Evolutionary conservation across 2,329 filamentous ascomycete species (phyloP).

Genomic region (Aspergillus tamarii): DNA sequence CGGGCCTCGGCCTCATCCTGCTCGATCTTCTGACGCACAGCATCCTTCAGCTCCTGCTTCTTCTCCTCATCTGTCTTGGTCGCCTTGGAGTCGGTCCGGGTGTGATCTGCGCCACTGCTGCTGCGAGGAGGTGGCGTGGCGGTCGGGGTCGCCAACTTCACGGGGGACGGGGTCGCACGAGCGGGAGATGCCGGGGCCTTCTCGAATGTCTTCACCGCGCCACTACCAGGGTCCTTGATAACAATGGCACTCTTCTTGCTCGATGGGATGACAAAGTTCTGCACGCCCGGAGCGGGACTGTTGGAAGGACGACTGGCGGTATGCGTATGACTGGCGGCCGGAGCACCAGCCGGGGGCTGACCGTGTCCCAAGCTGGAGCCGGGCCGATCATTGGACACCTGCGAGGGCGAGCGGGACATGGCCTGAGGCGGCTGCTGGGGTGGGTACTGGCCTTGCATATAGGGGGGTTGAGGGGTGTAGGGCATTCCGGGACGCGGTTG

Average conservation of each 20-base stretch:
- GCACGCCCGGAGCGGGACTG: slow-evolving; percentile 62
- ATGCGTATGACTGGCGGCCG: slow-evolving; percentile 50
- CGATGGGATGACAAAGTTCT: slow-evolving; percentile 65
- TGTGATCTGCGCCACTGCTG: slow-evolving; percentile 67
- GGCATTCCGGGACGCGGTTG: slow-evolving; percentile 54
- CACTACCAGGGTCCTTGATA: slow-evolving; percentile 83
- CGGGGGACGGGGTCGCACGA: slow-evolving; percentile 60
- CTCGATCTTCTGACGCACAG: slow-evolving; percentile 54
- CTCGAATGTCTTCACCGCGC: slow-evolving; percentile 71
- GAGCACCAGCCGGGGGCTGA: slow-evolving; percentile 53
- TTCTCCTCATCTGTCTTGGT: slow-evolving; percentile 80
- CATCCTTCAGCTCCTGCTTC: slow-evolving; percentile 71
- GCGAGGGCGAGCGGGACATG: slow-evolving; percentile 81
- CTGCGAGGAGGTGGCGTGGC: slow-evolving; percentile 81
- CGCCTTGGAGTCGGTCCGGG: slow-evolving; percentile 70
- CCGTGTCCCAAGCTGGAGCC: slow-evolving; percentile 64
- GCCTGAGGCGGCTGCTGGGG: slow-evolving; percentile 58
- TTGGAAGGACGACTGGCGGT: slow-evolving; percentile 59
- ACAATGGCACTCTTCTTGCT: slow-evolving; percentile 73
- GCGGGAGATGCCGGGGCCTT: slow-evolving; percentile 67
- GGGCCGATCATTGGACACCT: slow-evolving; percentile 71
- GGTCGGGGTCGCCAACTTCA: slow-evolving; percentile 68
- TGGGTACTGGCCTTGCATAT: slow-evolving; percentile 57
- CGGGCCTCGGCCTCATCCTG: slow-evolving; percentile 61
- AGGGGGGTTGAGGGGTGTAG: slow-evolving; percentile 51